Evolutionary conservation across 805 yeast genomes (phyloP).

Genomic region (Tetrapisispora phaffii): DNA sequence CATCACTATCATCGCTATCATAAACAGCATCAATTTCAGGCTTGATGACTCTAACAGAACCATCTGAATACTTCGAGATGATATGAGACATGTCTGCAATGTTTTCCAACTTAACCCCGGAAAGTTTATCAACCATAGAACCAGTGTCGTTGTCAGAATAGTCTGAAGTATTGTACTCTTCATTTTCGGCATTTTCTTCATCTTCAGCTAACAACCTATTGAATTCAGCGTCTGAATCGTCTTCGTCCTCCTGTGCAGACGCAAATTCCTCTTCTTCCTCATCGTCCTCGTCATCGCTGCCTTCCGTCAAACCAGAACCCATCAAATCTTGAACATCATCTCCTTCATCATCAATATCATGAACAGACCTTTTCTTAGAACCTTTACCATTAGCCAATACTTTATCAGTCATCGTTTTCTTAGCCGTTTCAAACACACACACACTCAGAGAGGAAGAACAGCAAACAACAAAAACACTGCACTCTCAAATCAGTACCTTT

Average conservation of each 20-base stretch:
- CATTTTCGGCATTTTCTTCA: conserved; percentile 30
- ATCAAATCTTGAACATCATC: conserved; percentile 10
- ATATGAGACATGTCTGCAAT: conserved; percentile 35
- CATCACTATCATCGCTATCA: conserved; percentile 88
- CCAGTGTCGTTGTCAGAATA: conserved; percentile 31
- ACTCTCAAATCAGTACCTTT: background rate
- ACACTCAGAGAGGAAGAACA: background rate
- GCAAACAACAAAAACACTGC: background rate
- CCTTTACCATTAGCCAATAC: background rate
- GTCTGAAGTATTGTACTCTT: conserved; percentile 22
- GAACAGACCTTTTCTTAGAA: conserved; percentile 18
- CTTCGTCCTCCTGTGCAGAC: conserved; percentile 11
- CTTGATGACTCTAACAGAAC: conserved; percentile 61
- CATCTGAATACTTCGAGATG: conserved; percentile 59
- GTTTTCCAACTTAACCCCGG: conserved; percentile 45
- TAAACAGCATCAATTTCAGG: conserved; percentile 94
- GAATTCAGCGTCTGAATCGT: conserved; percentile 53
- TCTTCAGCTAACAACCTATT: conserved; percentile 47
- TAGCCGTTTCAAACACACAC: background rate
- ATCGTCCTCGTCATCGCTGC: conserved; percentile 11
- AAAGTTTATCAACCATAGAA: conserved; percentile 44
- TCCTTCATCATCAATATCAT: conserved; percentile 11
- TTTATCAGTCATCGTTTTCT: background rate
- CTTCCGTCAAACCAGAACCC: conserved; percentile 10
- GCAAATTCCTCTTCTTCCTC: conserved; percentile 14